These are phyloP conservation scores for Porodaedalea pini DNA, from an alignment of 1,284 basidiomycete species.

Conservation along the genomic window DNA sequence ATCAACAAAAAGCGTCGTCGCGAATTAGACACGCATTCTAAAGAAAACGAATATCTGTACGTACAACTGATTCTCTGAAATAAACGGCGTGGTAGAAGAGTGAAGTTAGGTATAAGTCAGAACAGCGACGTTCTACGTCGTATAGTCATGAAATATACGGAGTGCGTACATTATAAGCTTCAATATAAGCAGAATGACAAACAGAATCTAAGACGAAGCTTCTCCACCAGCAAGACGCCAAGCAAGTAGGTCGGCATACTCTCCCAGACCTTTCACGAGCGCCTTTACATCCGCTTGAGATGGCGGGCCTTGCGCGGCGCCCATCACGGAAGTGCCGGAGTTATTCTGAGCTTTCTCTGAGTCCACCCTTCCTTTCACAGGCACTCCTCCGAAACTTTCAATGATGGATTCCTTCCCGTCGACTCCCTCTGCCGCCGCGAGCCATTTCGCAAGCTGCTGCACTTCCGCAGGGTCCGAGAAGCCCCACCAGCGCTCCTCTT, in stretches of 20 bases:
- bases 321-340: conserved; percentile 9
- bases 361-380: conserved; percentile 18
- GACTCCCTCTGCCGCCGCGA: conserved; percentile 48
- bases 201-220: neutral
- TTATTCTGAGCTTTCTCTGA: neutral
- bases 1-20: too few species aligned
- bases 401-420: conserved; percentile 30
- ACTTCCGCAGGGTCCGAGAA: conserved; percentile 65
- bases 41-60: too few species aligned
- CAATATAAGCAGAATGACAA: too few species aligned
- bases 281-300: conserved; percentile 34
- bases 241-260: conserved; percentile 47
- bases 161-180: neutral
- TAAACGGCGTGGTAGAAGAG: too few species aligned
- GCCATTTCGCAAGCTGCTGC: conserved; percentile 60
- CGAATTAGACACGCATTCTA: too few species aligned
- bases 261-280: conserved; percentile 43
- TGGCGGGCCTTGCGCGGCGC: conserved; percentile 19
- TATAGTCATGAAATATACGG: too few species aligned
- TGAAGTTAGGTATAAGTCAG: too few species aligned
- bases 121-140: too few species aligned
- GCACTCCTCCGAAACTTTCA: neutral
- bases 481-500: conserved; percentile 58
- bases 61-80: too few species aligned
- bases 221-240: conserved; percentile 29